These are phyloP conservation scores for Suaeda aralocaspica DNA, from an alignment of 148 eudicot species.

Conservation along the genomic window DNA sequence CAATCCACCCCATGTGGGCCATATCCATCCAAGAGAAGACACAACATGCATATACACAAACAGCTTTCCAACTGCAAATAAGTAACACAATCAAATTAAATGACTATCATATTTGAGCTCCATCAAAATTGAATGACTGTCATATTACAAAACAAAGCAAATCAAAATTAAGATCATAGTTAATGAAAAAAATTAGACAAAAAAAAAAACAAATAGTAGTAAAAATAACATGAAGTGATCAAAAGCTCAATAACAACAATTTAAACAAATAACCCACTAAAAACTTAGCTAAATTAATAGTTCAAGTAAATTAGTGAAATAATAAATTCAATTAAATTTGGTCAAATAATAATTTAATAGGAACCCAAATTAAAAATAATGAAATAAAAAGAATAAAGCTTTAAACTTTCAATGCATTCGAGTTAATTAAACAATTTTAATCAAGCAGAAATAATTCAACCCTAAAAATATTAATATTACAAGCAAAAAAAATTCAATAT, in stretches of 20 bases:
- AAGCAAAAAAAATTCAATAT: not conserved
- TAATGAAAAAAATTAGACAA: not conserved
- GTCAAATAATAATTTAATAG: no score
- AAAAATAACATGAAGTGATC: not conserved
- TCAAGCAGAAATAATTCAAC: no score
- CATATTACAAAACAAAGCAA: no score
- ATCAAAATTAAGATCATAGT: not conserved
- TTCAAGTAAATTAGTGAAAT: not conserved
- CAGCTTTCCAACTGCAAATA: conserved; percentile 17
- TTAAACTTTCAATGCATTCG: not conserved
- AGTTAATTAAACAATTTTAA: not conserved
- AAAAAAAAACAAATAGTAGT: not conserved
- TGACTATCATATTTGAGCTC: not conserved
- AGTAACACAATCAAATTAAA: not conserved
- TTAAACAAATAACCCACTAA: not conserved
- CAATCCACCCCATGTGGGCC: not conserved
- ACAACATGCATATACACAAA: conserved; percentile 4
- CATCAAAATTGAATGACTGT: not conserved
- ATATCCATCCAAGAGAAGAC: not conserved
- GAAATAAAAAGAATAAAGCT: not conserved
- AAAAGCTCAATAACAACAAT: not conserved
- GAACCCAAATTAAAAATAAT: not conserved
- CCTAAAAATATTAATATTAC: no score
- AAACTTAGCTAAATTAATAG: no score
- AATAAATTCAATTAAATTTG: no score